Evolutionary conservation across 768 basidiomycete genomes (phyloP), one percentile per base, ranked within the genome.

Genomic region (Plicaturopsis crispa): DNA sequence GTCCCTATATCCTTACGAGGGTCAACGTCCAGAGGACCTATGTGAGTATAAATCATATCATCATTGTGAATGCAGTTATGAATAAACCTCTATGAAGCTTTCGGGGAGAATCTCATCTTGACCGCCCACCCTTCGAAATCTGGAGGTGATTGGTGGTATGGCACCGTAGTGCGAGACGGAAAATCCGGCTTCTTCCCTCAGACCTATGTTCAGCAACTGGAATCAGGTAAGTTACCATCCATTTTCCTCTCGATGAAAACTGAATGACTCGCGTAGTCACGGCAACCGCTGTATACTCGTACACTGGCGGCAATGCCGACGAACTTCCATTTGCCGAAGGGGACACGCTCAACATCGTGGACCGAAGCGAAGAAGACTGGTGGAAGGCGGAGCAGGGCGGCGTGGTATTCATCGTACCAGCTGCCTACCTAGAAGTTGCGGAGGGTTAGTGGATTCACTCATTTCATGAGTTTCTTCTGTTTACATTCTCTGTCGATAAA

Each of bases 371-470:
- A 48, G 70, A 66, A 37, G 86, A 88, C 50, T 98, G 96, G 96
- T 98, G 89, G 89, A 97, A 93, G 66, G 84, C 83, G 26, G 93
- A 97, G 63, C 74, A 75, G 52, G 78, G 73, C 34, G 94, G 94
- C 16, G 60, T 80, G 44, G 79, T 96, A 37, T 87, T 84, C 63
- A 80, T 92, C 53, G 91, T 92, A 4, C 96, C 96, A 37, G 90
- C 92, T 18, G 78, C 81, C 14, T 98, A 98, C 59, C 58, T 99
- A 56, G 86, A 94, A 61, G 59, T 80, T 50, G 69, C 71, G 53
- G 77, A 84, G 76, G 88, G 94, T 94, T 82, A 94, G 93, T 94
- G 60, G 49, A 52, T 56, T 60, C 51, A 28, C 10, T 8, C n/a
- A n/a, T n/a, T 28, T 8, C 26, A 8, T 28, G 26, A 28, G 26